Base-by-base conservation (phyloP, 345 rosid genomes). In the Pugionium cornutum region DNA sequence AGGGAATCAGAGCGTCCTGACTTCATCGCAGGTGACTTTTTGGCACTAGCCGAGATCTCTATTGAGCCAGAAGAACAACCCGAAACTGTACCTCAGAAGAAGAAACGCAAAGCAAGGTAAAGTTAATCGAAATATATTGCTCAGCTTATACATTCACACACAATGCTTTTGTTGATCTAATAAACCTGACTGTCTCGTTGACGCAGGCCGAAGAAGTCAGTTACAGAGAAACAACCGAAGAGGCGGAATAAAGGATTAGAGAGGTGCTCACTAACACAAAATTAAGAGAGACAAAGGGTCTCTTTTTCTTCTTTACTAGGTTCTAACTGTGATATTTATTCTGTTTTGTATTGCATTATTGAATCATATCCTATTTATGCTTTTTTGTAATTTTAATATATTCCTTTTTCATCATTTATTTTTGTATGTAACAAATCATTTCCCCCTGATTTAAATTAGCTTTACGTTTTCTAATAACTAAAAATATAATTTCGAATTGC, bases 1-100 rank as follows among this genome's bases (percentile, higher is more conserved):
- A 73, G 89, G 18, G 91, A 86, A 59, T 68, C 80, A 6, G 94
- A 88, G 66, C 88, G 96, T 32, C 94, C 96, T 42, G 75, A 78
- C 34, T 79, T 85, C 40, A 76, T 78, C 51, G 79, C 78, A 31
- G 64, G 64, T 9, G 89, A 86, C 75, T 84, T 90, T 54, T 39
- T 81, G 69, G 73, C 82, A 9, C 40, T 58, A 54, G 77, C 73
- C 6, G 39, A 48, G 63, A 64, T 46, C 39, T 33, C 53, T 58
- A 52, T 74, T 6, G 60, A n/a, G 40, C 48, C 80, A 60, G 81
- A n/a, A n/a, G n/a, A n/a, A n/a, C n/a, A 74, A 59, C 59, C 74
- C 41, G 64, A n/a, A n/a, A n/a, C n/a, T n/a, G n/a, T n/a, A n/a
- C n/a, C 49, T 31, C 26, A 68, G 42, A 65, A 78, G 29, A 56